A percentile compares a stretch with the other conserved stretches of the same genome.
phyloP scores from a whole-genome alignment of 306 rosid genomes.

The Chamaecrista fasciculata region DNA sequence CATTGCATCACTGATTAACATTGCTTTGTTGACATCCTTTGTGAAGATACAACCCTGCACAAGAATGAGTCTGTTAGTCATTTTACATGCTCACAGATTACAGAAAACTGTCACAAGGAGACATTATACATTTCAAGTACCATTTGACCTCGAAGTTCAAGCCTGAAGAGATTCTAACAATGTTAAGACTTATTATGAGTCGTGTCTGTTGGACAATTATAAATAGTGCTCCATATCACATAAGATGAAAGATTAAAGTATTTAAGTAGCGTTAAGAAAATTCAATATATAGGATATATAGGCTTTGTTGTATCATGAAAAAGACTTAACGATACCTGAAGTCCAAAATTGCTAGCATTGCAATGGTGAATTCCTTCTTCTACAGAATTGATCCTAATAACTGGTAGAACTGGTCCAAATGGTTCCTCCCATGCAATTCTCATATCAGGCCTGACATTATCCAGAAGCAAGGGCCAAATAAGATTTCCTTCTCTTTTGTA shows the following conservation, averaged over 20 bases:
- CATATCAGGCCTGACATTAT: constrained; percentile 92
- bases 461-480: constrained; percentile 90
- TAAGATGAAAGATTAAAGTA: too few relatives aligned
- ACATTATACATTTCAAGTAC: background rate
- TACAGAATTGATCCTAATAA: constrained; percentile 70
- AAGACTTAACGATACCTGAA: constrained; percentile 57
- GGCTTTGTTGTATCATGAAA: too few relatives aligned
- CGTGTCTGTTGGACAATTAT: too few relatives aligned
- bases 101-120: background rate
- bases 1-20: constrained; percentile 92
- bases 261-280: too few relatives aligned
- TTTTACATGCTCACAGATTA: background rate
- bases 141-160: too few relatives aligned
- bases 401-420: constrained; percentile 91
- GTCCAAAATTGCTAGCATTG: constrained; percentile 98
- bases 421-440: constrained; percentile 99
- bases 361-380: constrained; percentile 99
- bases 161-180: too few relatives aligned
- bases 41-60: constrained; percentile 92
- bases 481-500: constrained; percentile 97
- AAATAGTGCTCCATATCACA: too few relatives aligned
- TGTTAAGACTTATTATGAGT: too few relatives aligned
- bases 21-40: constrained; percentile 90
- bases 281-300: too few relatives aligned
- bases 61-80: background rate